Evolutionary conservation across 805 yeast species (phyloP).

Genomic region (Nadsonia fulvescens): DNA sequence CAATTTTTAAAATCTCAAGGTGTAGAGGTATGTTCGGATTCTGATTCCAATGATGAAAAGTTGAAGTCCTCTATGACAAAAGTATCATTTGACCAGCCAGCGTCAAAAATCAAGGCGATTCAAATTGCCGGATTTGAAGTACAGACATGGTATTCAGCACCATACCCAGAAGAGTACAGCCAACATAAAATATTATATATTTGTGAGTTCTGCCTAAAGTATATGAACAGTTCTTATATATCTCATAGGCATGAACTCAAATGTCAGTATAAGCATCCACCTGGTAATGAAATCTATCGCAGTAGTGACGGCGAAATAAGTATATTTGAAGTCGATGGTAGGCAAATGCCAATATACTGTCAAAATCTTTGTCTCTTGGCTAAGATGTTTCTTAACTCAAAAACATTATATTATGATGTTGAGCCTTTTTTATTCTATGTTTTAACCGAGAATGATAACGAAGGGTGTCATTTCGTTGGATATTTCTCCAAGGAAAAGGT

Average conservation of each 20-base stretch:
- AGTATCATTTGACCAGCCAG: conserved; percentile 4
- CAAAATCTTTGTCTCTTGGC: conserved; percentile 83
- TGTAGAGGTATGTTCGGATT: background rate
- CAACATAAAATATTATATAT: conserved; percentile 43
- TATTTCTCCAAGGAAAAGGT: conserved; percentile 77
- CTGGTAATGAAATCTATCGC: conserved; percentile 82
- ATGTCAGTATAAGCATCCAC: conserved; percentile 60
- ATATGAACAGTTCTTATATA: conserved; percentile 51
- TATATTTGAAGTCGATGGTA: conserved; percentile 85
- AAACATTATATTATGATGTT: conserved; percentile 84
- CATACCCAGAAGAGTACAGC: conserved; percentile 78
- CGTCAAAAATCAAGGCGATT: conserved; percentile 36
- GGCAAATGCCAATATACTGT: conserved; percentile 64
- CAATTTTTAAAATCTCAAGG: background rate
- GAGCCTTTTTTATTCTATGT: conserved; percentile 89
- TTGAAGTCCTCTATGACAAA: conserved; percentile 11
- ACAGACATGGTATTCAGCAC: conserved; percentile 83
- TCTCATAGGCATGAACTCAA: conserved; percentile 55
- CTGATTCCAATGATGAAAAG: conserved; percentile 1
- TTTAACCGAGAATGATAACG: conserved; percentile 45
- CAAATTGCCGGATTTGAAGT: conserved; percentile 60
- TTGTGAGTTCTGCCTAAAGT: conserved; percentile 74
- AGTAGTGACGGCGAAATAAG: conserved; percentile 47
- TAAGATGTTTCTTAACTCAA: conserved; percentile 74
- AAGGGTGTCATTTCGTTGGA: conserved; percentile 66